A percentile compares a stretch with the other conserved stretches of the same genome.
phyloP scores from a whole-genome alignment of 192 early-diverging fungal genomes.

The Backusella macrospora region DNA sequence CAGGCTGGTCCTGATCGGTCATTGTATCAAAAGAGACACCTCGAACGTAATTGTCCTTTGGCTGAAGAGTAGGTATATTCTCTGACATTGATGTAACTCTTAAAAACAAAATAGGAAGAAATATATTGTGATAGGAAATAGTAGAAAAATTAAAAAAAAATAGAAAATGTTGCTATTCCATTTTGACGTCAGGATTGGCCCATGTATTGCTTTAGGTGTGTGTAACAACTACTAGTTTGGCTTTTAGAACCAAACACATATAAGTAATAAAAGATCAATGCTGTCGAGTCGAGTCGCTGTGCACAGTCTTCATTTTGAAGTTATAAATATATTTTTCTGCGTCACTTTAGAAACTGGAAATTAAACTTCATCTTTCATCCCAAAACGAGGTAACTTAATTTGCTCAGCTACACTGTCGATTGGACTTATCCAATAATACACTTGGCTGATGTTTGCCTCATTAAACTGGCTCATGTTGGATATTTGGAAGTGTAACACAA shows the following conservation, averaged over 20 bases:
- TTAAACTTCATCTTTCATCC: constrained; percentile 10
- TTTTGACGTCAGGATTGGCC: constrained; percentile 15
- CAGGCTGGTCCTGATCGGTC: constrained; percentile 40
- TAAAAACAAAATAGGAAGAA: neutral
- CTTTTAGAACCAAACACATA: neutral
- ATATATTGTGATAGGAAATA: neutral
- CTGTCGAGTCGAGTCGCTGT: neutral
- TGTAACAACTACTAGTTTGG: neutral
- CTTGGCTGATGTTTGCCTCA: neutral
- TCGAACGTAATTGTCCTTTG: constrained; percentile 32
- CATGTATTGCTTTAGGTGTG: constrained; percentile 2
- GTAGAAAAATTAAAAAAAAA: neutral
- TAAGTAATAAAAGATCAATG: neutral
- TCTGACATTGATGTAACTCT: neutral
- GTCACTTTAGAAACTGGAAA: constrained; percentile 1
- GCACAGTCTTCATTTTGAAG: neutral
- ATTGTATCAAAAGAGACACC: constrained; percentile 45
- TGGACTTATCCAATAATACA: neutral
- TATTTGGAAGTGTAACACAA: neutral
- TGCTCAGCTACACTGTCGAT: constrained; percentile 13
- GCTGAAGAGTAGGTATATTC: neutral
- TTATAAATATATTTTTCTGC: neutral
- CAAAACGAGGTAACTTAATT: constrained; percentile 14
- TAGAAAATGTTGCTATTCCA: neutral
- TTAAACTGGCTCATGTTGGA: constrained; percentile 2